Percentiles rank a stretch among this genome's conserved stretches.
These are phyloP conservation scores for Lentinula boryana DNA, from an alignment of 768 basidiomycete genomes.

Conservation along the genomic window DNA sequence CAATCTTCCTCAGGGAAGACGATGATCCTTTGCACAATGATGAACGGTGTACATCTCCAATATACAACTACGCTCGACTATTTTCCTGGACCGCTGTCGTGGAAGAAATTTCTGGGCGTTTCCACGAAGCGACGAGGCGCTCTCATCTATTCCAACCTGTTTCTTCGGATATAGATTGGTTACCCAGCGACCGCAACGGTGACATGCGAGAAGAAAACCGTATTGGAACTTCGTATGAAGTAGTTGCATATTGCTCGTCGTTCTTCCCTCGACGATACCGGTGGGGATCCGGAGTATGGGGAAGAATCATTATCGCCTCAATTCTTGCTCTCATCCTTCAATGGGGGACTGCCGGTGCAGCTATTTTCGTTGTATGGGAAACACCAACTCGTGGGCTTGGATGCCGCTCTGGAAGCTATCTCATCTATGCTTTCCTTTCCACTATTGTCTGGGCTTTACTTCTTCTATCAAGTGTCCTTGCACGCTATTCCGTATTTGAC, in stretches of 20 bases:
- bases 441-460: constrained; percentile 24
- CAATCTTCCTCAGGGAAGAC: background rate
- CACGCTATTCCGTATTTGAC: background rate
- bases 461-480: constrained; percentile 19
- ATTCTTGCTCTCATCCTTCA: constrained; percentile 22
- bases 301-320: constrained; percentile 23
- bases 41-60: constrained; percentile 14
- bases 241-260: constrained; percentile 14
- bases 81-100: constrained; percentile 12
- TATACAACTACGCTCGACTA: constrained; percentile 17
- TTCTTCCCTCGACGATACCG: constrained; percentile 6
- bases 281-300: constrained; percentile 18
- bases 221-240: constrained; percentile 13
- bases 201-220: constrained; percentile 10
- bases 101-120: constrained; percentile 10
- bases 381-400: constrained; percentile 28
- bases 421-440: constrained; percentile 21
- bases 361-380: constrained; percentile 19
- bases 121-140: constrained; percentile 10
- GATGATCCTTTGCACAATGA: constrained; percentile 10
- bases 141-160: constrained; percentile 8
- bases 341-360: constrained; percentile 24
- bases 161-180: constrained; percentile 3
- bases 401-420: constrained; percentile 25
- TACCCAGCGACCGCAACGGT: background rate